Conservation (phyloP, 257 asterid species). For the Plantago ovata region DNA sequence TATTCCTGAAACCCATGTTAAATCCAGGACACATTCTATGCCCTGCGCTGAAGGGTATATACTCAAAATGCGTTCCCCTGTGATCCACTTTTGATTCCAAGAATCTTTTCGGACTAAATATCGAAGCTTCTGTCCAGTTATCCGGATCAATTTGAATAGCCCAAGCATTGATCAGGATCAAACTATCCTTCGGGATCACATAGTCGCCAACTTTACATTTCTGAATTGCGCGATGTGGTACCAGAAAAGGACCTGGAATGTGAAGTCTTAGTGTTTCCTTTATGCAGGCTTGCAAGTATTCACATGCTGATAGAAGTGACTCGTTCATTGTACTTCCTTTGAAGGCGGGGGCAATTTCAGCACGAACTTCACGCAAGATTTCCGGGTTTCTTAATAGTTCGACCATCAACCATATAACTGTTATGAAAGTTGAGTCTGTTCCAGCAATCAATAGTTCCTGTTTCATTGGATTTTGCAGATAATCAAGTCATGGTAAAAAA, state of each 20-base stretch:
- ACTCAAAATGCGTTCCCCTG: slow-evolving; percentile 14
- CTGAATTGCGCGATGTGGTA: slow-evolving; percentile 20
- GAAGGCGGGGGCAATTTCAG: slow-evolving; percentile 12
- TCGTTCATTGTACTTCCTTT: slow-evolving; percentile 7
- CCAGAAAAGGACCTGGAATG: slow-evolving; percentile 16
- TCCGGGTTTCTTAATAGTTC: slow-evolving; percentile 18
- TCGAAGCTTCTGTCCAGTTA: slow-evolving; percentile 12
- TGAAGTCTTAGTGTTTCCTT: slow-evolving; percentile 22
- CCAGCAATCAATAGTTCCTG: slow-evolving; percentile 24
- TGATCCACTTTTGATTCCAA: slow-evolving; percentile 11
- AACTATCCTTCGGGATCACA: slow-evolving; percentile 21
- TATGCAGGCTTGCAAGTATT: slow-evolving; percentile 22
- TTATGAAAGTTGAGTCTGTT: slow-evolving; percentile 16
- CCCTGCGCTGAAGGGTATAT: slow-evolving; percentile 23
- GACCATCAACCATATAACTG: slow-evolving; percentile 21
- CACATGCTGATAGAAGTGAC: background rate
- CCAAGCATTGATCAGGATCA: slow-evolving; percentile 22
- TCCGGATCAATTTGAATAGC: slow-evolving; percentile 21
- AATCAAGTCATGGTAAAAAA: too few species aligned
- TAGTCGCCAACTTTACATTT: slow-evolving; percentile 15
- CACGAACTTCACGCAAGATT: slow-evolving; percentile 9
- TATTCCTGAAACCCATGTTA: slow-evolving; percentile 10
- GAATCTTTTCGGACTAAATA: slow-evolving; percentile 23
- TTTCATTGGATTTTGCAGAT: background rate
- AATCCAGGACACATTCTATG: slow-evolving; percentile 23